phyloP scores from a whole-genome alignment of 169 alveolate species.

The Plasmodium billcollinsi region DNA sequence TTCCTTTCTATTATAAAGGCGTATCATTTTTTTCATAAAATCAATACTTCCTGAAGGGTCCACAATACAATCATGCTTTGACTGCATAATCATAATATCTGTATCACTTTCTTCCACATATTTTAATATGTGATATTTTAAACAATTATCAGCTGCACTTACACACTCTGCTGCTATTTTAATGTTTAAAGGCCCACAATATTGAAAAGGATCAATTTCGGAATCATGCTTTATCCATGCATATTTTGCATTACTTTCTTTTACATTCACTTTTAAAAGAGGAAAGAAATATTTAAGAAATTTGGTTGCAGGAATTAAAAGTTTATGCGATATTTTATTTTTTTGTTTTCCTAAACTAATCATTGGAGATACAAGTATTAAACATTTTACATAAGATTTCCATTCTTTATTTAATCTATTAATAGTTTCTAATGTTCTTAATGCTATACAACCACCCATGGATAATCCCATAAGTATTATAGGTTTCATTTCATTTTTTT shows the following conservation, averaged over 20 bases:
- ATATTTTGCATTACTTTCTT: slow-evolving; percentile 38
- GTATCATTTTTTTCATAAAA: slow-evolving; percentile 33
- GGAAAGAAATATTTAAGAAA: slow-evolving; percentile 45
- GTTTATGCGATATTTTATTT: slow-evolving; percentile 31
- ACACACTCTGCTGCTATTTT: slow-evolving; percentile 45
- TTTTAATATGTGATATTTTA: slow-evolving; percentile 15
- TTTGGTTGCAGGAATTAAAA: slow-evolving; percentile 38
- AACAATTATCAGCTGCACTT: slow-evolving; percentile 59
- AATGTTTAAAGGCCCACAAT: slow-evolving; percentile 39
- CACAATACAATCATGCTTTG: slow-evolving; percentile 53
- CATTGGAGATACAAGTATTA: slow-evolving; percentile 51
- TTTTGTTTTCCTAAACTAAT: slow-evolving; percentile 66
- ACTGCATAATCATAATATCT: slow-evolving; percentile 49
- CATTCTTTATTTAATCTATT: slow-evolving; percentile 48
- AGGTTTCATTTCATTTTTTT: slow-evolving; percentile 49
- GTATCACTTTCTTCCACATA: slow-evolving; percentile 45
- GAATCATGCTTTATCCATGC: slow-evolving; percentile 56
- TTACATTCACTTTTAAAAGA: slow-evolving; percentile 47
- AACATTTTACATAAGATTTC: slow-evolving; percentile 36
- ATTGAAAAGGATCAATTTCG: slow-evolving; percentile 43
- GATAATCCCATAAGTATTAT: slow-evolving; percentile 63
- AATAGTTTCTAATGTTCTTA: slow-evolving; percentile 38
- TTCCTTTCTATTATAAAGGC: slow-evolving; percentile 11
- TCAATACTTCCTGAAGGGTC: slow-evolving; percentile 48
- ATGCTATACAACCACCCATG: slow-evolving; percentile 72